Evolutionary conservation across 192 early-diverging fungal genomes (phyloP).

Genomic region (Umbelopsis sp.): DNA sequence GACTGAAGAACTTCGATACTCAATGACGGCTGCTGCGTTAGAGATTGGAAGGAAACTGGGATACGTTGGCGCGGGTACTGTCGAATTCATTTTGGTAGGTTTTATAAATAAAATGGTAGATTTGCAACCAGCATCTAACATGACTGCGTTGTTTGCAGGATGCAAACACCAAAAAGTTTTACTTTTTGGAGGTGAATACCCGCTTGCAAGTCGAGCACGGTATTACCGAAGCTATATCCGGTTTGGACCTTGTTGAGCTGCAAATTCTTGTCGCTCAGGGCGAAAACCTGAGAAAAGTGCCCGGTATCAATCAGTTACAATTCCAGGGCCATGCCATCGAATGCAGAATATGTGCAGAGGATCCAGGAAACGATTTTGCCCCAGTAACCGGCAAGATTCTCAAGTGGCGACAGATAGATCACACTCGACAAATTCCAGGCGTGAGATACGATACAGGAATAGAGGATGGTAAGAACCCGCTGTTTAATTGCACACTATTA

Average conservation of each 20-base stretch:
- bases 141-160: conserved; percentile 32
- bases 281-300: conserved; percentile 48
- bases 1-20: conserved; percentile 43
- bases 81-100: conserved; percentile 62
- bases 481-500: not conserved
- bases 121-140: not conserved
- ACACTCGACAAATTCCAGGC: conserved; percentile 19
- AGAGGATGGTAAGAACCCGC: conserved; percentile 39
- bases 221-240: conserved; percentile 62
- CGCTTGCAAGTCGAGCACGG: conserved; percentile 72
- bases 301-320: conserved; percentile 17
- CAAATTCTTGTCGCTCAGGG: conserved; percentile 64
- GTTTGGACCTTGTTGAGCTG: conserved; percentile 63
- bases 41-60: conserved; percentile 51
- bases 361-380: conserved; percentile 62
- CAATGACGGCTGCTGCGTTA: conserved; percentile 50
- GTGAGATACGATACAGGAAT: conserved; percentile 40
- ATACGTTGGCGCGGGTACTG: conserved; percentile 64
- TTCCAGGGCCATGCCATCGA: conserved; percentile 62
- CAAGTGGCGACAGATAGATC: conserved; percentile 46
- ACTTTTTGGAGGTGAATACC: conserved; percentile 72
- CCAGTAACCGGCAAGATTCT: conserved; percentile 60
- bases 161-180: conserved; percentile 50
- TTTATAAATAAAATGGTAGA: not conserved
- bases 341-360: conserved; percentile 61